A percentile compares a stretch with the other conserved stretches of the same genome.
Conservation (phyloP, 345 rosid species). For the Gossypium raimondii region DNA sequence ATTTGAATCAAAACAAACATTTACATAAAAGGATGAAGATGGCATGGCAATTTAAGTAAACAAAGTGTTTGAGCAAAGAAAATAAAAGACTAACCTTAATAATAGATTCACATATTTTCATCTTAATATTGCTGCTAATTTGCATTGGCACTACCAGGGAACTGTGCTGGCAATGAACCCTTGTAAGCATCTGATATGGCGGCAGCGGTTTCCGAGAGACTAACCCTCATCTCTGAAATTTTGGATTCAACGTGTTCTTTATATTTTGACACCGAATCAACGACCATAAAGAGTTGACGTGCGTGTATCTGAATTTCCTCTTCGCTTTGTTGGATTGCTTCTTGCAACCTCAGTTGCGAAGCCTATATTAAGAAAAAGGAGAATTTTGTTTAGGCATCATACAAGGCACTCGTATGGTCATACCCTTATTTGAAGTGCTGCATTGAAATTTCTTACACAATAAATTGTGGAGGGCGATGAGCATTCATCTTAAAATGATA, state of each 20-base stretch:
- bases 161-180: slow-evolving; percentile 28
- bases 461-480: background rate
- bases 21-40: background rate
- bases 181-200: slow-evolving; percentile 45
- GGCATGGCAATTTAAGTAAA: background rate
- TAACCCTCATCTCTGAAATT: slow-evolving; percentile 45
- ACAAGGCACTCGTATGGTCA: background rate
- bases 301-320: slow-evolving; percentile 56
- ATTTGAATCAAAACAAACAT: background rate
- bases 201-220: slow-evolving; percentile 46
- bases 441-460: background rate
- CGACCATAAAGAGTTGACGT: slow-evolving; percentile 45
- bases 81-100: background rate
- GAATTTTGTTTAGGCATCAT: background rate
- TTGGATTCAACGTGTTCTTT: slow-evolving; percentile 60
- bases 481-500: background rate
- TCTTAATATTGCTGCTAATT: background rate
- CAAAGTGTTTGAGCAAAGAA: background rate
- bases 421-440: background rate
- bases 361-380: slow-evolving; percentile 21
- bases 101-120: background rate
- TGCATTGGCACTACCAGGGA: slow-evolving; percentile 11
- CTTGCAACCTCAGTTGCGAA: slow-evolving; percentile 49
- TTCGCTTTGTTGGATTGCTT: slow-evolving; percentile 47
- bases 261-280: slow-evolving; percentile 63